phyloP scores from a whole-genome alignment of 495 filamentous ascomycete genomes.

The Thozetella sp. region DNA sequence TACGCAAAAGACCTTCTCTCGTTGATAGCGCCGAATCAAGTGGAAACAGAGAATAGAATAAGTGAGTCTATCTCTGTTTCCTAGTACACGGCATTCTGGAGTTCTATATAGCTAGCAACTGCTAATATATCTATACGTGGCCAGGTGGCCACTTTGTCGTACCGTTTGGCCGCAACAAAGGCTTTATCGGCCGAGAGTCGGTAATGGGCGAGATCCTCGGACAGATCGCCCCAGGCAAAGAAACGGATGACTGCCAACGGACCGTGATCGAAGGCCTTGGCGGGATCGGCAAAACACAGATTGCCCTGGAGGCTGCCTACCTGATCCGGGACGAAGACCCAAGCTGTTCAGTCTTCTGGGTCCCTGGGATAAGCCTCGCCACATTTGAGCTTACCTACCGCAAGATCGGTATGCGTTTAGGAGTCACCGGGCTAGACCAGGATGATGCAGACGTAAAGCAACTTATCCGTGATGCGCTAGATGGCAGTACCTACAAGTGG shows the following conservation, averaged over 20 bases:
- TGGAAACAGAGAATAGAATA: constrained; percentile 35
- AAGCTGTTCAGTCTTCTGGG: constrained; percentile 46
- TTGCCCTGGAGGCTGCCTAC: constrained; percentile 55
- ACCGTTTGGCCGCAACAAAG: constrained; percentile 28
- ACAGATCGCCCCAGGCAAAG: constrained; percentile 15
- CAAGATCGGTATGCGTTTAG: constrained; percentile 33
- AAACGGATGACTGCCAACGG: constrained; percentile 29
- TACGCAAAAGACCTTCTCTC: constrained; percentile 29
- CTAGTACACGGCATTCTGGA: too few relatives aligned
- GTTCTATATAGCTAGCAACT: constrained; percentile 1
- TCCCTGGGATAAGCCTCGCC: constrained; percentile 32
- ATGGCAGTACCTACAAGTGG: constrained; percentile 36
- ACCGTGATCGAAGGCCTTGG: constrained; percentile 49
- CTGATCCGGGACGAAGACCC: constrained; percentile 30
- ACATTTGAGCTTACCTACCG: constrained; percentile 45
- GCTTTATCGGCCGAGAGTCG: constrained; percentile 42
- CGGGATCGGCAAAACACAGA: constrained; percentile 51
- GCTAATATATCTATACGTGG: constrained; percentile 5
- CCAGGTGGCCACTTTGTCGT: constrained; percentile 13
- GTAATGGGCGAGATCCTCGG: constrained; percentile 31
- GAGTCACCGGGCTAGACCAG: constrained; percentile 28
- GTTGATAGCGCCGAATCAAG: constrained; percentile 24
- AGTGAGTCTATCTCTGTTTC: constrained; percentile 24
- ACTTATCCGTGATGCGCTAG: constrained; percentile 33
- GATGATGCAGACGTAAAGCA: constrained; percentile 34